Percentiles rank a stretch among this genome's conserved stretches.
phyloP scores from a whole-genome alignment of 805 yeast species.

The Saitoella complicata region DNA sequence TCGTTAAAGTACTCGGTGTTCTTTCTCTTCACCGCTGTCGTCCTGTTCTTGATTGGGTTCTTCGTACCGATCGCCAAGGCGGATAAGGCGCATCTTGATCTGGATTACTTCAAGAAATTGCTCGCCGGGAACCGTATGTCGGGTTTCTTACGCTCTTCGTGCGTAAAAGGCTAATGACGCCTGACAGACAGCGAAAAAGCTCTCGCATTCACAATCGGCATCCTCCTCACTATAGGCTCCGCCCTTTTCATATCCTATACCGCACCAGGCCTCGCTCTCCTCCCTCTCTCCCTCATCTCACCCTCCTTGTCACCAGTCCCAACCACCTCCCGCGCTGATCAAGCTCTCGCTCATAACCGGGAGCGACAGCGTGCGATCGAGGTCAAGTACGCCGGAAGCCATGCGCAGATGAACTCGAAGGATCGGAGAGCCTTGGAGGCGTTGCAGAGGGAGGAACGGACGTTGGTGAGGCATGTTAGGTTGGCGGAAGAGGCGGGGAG shows the following conservation, averaged over 20 bases:
- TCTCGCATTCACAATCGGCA: slow-evolving; percentile 12
- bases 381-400: slow-evolving; percentile 11
- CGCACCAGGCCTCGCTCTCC: slow-evolving; percentile 12
- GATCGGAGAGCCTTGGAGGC: slow-evolving; percentile 14
- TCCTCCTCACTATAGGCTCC: slow-evolving; percentile 11
- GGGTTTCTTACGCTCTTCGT: neutral
- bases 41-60: slow-evolving; percentile 10
- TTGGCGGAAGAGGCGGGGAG: slow-evolving; percentile 6
- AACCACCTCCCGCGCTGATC: neutral
- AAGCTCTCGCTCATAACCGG: slow-evolving; percentile 12
- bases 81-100: slow-evolving; percentile 3
- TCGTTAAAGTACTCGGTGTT: slow-evolving; percentile 11
- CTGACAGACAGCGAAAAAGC: slow-evolving; percentile 10
- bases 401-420: slow-evolving; percentile 13
- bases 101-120: slow-evolving; percentile 10
- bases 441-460: slow-evolving; percentile 15
- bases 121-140: slow-evolving; percentile 10
- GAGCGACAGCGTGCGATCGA: slow-evolving; percentile 17
- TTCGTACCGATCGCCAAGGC: slow-evolving; percentile 12
- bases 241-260: slow-evolving; percentile 12
- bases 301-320: neutral
- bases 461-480: slow-evolving; percentile 12
- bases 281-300: slow-evolving; percentile 3
- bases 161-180: neutral
- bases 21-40: slow-evolving; percentile 6